These are phyloP conservation scores for Neopestalotiopsis clavispora DNA, from an alignment of 2,329 filamentous ascomycete genomes.

Conservation along the genomic window DNA sequence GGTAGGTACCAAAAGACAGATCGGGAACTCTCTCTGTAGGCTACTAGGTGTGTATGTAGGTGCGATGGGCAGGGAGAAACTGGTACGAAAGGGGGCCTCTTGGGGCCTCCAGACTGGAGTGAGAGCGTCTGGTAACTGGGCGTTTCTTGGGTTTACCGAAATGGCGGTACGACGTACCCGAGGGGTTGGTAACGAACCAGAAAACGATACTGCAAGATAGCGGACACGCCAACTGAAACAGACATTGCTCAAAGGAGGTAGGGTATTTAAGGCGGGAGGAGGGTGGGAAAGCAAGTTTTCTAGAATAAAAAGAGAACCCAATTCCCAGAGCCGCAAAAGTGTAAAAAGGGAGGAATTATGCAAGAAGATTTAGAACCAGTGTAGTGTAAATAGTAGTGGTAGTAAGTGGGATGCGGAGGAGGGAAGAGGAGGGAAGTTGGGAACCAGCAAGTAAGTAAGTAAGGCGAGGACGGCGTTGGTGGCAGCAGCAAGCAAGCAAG, in stretches of 20 bases:
- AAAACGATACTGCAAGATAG: slow-evolving; percentile 19
- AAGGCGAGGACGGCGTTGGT: not conserved
- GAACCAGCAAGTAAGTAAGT: not conserved
- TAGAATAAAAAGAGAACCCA: not conserved
- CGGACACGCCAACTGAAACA: slow-evolving; percentile 21
- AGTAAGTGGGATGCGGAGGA: too few relatives aligned
- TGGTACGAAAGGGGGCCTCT: slow-evolving; percentile 3
- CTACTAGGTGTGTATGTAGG: not conserved
- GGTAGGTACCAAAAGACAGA: not conserved
- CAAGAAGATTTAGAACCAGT: not conserved
- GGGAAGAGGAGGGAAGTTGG: not conserved
- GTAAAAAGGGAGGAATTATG: not conserved
- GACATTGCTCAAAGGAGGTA: slow-evolving; percentile 11
- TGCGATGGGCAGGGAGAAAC: not conserved
- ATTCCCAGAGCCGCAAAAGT: not conserved
- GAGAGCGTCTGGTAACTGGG: not conserved
- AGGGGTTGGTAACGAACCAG: slow-evolving; percentile 24
- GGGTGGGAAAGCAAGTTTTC: slow-evolving; percentile 8
- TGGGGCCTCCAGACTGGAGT: not conserved
- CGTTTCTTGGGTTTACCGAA: slow-evolving; percentile 9
- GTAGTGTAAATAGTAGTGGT: not conserved
- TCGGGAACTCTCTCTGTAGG: not conserved
- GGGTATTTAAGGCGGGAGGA: not conserved
- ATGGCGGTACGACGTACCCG: slow-evolving; percentile 19
- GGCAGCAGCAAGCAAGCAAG: not conserved